Percentiles rank a stretch among this genome's conserved stretches.
phyloP scores from a whole-genome alignment of 495 filamentous ascomycete genomes.

The Achaetomiella virescens region DNA sequence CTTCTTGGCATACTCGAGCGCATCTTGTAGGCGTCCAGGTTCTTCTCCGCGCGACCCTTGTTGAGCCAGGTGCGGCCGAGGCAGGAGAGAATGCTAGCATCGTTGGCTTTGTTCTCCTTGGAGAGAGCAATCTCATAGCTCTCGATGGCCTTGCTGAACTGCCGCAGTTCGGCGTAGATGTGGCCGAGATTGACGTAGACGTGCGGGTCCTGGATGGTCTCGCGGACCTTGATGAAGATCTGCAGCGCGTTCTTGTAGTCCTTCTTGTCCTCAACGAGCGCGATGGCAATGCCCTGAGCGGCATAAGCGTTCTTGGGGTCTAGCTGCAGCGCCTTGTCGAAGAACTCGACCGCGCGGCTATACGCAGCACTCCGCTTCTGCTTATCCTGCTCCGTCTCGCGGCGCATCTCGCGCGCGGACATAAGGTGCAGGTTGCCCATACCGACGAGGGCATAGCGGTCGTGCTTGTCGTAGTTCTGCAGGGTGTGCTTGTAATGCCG shows the following conservation, averaged over 20 bases:
- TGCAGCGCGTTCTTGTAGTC: constrained; percentile 73
- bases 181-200: constrained; percentile 91
- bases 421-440: constrained; percentile 92
- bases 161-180: constrained; percentile 79
- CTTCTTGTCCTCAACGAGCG: constrained; percentile 86
- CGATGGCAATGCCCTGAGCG: constrained; percentile 91
- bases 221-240: constrained; percentile 80
- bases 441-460: constrained; percentile 84
- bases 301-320: constrained; percentile 93
- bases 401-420: constrained; percentile 86
- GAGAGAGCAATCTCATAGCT: constrained; percentile 85
- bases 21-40: constrained; percentile 70
- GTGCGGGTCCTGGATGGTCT: constrained; percentile 78
- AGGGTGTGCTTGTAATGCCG: constrained; percentile 94
- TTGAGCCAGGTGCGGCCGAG: constrained; percentile 91
- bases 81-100: constrained; percentile 79
- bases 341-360: constrained; percentile 90
- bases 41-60: constrained; percentile 75
- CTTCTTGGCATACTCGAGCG: constrained; percentile 79
- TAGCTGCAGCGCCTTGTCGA: constrained; percentile 90
- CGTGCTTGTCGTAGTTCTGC: constrained; percentile 91
- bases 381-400: constrained; percentile 81
- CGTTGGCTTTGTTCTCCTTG: constrained; percentile 68
- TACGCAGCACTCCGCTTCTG: constrained; percentile 83
- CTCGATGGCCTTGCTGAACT: constrained; percentile 85